These are phyloP conservation scores for Phoma herbarum DNA, from an alignment of 2,329 filamentous ascomycete species.

Conservation along the genomic window DNA sequence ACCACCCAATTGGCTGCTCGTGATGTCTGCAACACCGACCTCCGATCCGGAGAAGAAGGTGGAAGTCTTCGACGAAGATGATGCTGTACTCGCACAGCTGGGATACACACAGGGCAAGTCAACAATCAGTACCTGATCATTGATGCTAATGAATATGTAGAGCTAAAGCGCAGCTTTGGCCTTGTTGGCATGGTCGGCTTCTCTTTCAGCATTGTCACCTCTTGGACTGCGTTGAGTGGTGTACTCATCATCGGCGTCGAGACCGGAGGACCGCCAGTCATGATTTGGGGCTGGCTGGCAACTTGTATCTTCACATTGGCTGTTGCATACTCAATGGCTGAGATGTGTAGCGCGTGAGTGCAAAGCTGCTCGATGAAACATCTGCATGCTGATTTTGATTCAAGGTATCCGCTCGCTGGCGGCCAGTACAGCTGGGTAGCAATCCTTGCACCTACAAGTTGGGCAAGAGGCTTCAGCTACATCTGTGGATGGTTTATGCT, in stretches of 20 bases:
- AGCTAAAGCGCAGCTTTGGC: conserved; percentile 60
- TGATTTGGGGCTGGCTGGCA: conserved; percentile 66
- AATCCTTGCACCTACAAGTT: conserved; percentile 59
- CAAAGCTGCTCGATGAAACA: not conserved
- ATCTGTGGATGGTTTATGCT: conserved; percentile 52
- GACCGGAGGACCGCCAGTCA: conserved; percentile 65
- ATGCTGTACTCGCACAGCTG: conserved; percentile 52
- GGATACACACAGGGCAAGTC: conserved; percentile 52
- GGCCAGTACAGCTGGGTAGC: conserved; percentile 68
- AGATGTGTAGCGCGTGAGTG: conserved; percentile 61
- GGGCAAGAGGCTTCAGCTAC: conserved; percentile 50
- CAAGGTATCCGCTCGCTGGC: conserved; percentile 61
- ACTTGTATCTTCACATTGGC: conserved; percentile 61
- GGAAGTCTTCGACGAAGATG: conserved; percentile 43
- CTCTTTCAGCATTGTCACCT: conserved; percentile 66
- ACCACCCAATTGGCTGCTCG: not conserved
- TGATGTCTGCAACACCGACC: conserved; percentile 22
- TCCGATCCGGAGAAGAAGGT: conserved; percentile 36
- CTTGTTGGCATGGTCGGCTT: conserved; percentile 65
- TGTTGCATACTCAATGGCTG: conserved; percentile 67
- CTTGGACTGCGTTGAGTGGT: conserved; percentile 65
- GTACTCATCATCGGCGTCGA: conserved; percentile 65
- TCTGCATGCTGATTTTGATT: conserved; percentile 9
- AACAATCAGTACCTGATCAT: not conserved
- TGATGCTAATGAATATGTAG: conserved; percentile 41